Percentiles rank a stretch among this genome's conserved stretches.
Conservation (phyloP, 2,329 filamentous ascomycete species). For the Pyrenochaeta sp. region DNA sequence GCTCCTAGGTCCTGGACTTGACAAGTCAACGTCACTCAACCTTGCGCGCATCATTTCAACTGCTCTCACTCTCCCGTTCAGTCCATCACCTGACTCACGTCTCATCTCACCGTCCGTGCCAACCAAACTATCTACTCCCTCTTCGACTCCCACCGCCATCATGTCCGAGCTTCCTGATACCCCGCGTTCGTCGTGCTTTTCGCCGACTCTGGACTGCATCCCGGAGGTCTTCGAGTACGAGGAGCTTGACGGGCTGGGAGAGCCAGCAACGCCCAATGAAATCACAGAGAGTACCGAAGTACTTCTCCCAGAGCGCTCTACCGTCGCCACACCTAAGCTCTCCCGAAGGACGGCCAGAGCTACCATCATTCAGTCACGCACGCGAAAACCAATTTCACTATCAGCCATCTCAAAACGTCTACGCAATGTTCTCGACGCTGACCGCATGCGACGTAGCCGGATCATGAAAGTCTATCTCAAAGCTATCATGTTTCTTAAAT, state of each 20-base stretch:
- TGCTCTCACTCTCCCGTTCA: too few species aligned
- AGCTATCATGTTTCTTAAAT: constrained; percentile 31
- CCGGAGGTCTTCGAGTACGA: constrained; percentile 35
- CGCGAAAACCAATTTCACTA: constrained; percentile 23
- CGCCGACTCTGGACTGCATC: constrained; percentile 36
- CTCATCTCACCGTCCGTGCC: constrained; percentile 9
- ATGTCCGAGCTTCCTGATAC: constrained; percentile 25
- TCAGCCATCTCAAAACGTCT: constrained; percentile 27
- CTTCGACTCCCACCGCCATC: constrained; percentile 7
- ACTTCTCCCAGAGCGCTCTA: constrained; percentile 29
- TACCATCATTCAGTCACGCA: constrained; percentile 30
- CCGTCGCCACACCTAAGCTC: constrained; percentile 23
- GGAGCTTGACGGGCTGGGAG: constrained; percentile 12
- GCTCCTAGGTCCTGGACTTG: constrained; percentile 6
- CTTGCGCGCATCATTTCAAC: constrained; percentile 20
- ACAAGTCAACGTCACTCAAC: constrained; percentile 19
- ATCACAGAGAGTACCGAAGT: constrained; percentile 19
- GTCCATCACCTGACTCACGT: constrained; percentile 18
- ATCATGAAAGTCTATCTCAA: constrained; percentile 32
- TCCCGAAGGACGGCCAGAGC: constrained; percentile 23
- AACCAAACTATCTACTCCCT: constrained; percentile 7
- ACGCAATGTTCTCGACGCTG: constrained; percentile 31
- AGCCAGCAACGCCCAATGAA: constrained; percentile 22
- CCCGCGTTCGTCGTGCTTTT: constrained; percentile 26
- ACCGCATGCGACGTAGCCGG: constrained; percentile 26